A percentile compares a stretch with the other conserved stretches of the same genome.
Conservation (phyloP, 2,329 filamentous ascomycete genomes). For the Colletotrichum tanaceti region DNA sequence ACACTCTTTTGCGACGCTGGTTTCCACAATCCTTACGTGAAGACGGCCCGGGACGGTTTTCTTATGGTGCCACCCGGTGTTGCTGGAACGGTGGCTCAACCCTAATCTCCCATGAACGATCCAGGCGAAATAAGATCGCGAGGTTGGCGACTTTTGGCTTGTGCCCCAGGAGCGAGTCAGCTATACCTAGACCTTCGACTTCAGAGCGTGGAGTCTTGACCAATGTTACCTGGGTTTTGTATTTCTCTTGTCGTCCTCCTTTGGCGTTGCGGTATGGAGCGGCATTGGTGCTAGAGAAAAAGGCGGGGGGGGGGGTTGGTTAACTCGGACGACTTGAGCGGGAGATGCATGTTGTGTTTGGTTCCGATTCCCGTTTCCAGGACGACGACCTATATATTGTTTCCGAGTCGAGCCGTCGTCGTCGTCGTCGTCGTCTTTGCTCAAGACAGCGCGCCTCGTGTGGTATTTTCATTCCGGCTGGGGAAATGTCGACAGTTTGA, state of each 20-base stretch:
- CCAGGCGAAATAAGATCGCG: background rate
- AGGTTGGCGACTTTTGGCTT: background rate
- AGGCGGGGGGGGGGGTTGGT: no score
- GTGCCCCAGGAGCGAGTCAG: background rate
- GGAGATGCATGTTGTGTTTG: no score
- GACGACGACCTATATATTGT: no score
- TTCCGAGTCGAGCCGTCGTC: no score
- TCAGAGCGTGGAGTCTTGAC: background rate
- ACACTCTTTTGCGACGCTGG: background rate
- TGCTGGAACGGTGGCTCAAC: background rate
- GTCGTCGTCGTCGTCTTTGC: no score
- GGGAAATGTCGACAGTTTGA: no score
- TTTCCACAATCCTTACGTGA: no score
- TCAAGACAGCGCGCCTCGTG: no score
- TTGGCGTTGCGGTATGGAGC: background rate
- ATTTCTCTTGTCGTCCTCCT: background rate
- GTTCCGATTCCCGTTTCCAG: no score
- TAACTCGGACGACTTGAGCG: no score
- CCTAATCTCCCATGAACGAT: background rate
- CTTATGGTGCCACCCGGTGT: background rate
- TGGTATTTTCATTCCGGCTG: no score
- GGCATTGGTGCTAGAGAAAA: background rate
- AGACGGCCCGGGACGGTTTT: background rate
- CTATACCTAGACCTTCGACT: background rate
- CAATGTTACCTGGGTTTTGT: background rate